A percentile compares a stretch with the other conserved stretches of the same genome.
Evolutionary conservation across 345 rosid genomes (phyloP).

Genomic region (Carallia pectinifolia): DNA sequence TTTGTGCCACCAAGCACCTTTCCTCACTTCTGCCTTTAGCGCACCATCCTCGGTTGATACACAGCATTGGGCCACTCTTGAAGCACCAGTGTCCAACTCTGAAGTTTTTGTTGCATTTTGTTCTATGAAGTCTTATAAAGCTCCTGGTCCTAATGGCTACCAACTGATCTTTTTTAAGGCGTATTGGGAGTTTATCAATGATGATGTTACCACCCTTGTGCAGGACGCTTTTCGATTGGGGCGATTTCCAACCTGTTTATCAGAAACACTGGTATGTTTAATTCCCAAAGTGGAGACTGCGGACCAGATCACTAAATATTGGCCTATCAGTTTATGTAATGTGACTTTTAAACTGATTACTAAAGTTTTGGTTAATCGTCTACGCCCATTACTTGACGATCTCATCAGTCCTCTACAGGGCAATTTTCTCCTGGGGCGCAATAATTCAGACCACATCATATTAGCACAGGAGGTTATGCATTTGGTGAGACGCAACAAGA

Average conservation of each 20-base stretch:
- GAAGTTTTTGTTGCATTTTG: neutral
- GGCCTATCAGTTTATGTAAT: neutral
- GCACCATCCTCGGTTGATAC: neutral
- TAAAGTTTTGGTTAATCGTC: neutral
- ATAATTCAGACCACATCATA: neutral
- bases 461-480: neutral
- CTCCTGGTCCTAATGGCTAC: neutral
- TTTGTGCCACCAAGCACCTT: neutral
- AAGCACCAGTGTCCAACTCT: neutral
- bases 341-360: neutral
- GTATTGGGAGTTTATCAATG: neutral
- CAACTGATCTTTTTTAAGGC: neutral
- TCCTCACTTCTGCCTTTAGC: no score
- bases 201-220: no score
- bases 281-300: neutral
- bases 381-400: neutral
- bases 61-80: neutral
- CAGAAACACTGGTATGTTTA: neutral
- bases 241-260: no score
- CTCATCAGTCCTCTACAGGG: neutral
- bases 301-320: neutral
- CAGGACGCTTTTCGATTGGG: no score
- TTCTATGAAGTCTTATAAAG: neutral
- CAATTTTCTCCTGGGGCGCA: neutral
- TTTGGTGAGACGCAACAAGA: no score